These are phyloP conservation scores for Trichoderma oligosporum DNA, from an alignment of 2,329 filamentous ascomycete genomes.

Conservation along the genomic window DNA sequence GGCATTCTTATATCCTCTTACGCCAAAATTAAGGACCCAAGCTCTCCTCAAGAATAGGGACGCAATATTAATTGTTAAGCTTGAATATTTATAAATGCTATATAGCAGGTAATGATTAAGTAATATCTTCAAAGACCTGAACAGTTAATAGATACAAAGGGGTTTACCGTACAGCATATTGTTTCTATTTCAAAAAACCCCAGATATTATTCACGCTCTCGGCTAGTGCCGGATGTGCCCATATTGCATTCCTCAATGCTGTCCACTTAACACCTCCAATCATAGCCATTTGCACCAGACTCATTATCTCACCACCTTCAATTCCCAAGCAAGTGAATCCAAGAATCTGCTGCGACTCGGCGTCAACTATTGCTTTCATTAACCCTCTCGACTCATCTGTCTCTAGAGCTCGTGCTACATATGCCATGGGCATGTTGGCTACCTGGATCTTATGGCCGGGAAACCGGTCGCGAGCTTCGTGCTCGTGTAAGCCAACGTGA, in stretches of 20 bases:
- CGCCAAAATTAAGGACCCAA: too few species aligned
- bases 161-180: too few species aligned
- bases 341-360: constrained; percentile 45
- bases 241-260: constrained; percentile 44
- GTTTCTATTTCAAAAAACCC: constrained; percentile 37
- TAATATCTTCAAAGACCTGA: too few species aligned
- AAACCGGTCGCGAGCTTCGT: constrained; percentile 28
- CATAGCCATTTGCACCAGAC: constrained; percentile 51
- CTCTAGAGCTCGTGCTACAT: constrained; percentile 49
- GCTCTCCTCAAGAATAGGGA: too few species aligned
- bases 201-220: constrained; percentile 52
- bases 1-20: too few species aligned
- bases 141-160: too few species aligned
- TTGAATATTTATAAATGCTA: too few species aligned
- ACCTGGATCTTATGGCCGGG: constrained; percentile 35
- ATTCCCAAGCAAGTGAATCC: constrained; percentile 50
- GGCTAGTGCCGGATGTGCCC: constrained; percentile 48
- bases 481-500: constrained; percentile 47
- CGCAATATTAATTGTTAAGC: too few species aligned
- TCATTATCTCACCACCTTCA: constrained; percentile 53
- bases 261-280: constrained; percentile 37
- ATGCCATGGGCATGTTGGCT: constrained; percentile 50
- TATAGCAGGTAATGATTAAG: too few species aligned
- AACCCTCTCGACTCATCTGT: constrained; percentile 49
- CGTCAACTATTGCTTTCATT: constrained; percentile 51